Evolutionary conservation across 2,329 filamentous ascomycete genomes (phyloP).

Genomic region (Penicillium freii): DNA sequence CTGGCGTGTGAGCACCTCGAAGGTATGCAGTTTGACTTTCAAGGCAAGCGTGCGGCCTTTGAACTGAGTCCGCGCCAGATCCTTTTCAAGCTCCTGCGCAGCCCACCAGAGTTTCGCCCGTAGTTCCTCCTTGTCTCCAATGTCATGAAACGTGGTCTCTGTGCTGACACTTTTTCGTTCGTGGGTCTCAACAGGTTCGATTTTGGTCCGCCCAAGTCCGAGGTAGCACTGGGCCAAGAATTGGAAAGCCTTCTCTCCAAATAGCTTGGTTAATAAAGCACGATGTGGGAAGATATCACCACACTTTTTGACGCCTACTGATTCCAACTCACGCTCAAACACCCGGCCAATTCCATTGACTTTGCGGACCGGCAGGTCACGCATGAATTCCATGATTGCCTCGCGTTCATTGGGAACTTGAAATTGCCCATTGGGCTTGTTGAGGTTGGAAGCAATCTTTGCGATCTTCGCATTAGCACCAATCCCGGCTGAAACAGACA

Average conservation of each 20-base stretch:
- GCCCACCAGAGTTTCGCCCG: slow-evolving; percentile 75
- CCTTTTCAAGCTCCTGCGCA: slow-evolving; percentile 82
- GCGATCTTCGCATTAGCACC: slow-evolving; percentile 89
- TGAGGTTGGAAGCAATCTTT: slow-evolving; percentile 92
- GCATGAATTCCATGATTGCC: slow-evolving; percentile 83
- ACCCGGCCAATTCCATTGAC: slow-evolving; percentile 95
- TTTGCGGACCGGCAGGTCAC: slow-evolving; percentile 76
- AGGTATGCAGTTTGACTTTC: slow-evolving; percentile 92
- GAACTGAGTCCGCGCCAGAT: slow-evolving; percentile 73
- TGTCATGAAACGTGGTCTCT: slow-evolving; percentile 84
- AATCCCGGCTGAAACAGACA: slow-evolving; percentile 92
- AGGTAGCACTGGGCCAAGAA: slow-evolving; percentile 83
- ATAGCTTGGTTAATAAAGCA: slow-evolving; percentile 70
- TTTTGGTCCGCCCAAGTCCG: slow-evolving; percentile 77
- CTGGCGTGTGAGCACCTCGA: slow-evolving; percentile 85
- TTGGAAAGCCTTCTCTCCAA: slow-evolving; percentile 86
- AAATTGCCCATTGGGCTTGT: slow-evolving; percentile 95
- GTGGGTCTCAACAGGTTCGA: slow-evolving; percentile 84
- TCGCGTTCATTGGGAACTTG: slow-evolving; percentile 67
- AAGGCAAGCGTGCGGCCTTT: slow-evolving; percentile 89
- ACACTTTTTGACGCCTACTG: slow-evolving; percentile 83
- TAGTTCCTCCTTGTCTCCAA: slow-evolving; percentile 66
- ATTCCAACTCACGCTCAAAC: slow-evolving; percentile 83
- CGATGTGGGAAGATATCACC: slow-evolving; percentile 80
- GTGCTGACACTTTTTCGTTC: slow-evolving; percentile 93